Conservation (phyloP, 352 stramenopile species). For the Phytopythium cucurbitacearum region DNA sequence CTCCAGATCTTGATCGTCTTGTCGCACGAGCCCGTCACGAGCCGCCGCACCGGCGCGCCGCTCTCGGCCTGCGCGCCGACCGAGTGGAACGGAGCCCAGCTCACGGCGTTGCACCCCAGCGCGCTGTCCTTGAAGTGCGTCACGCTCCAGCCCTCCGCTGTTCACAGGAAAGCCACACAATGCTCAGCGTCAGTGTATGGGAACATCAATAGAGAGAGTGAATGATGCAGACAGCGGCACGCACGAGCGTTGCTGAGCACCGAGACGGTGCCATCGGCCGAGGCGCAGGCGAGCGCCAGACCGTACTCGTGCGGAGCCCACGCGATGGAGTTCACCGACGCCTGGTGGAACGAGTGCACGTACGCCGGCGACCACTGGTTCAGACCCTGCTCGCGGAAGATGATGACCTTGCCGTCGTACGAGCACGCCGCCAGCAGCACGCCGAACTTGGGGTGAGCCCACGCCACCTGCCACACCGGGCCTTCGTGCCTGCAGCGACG, state of each 20-base stretch:
- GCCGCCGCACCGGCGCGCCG: conserved; percentile 42
- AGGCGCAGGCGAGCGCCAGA: conserved; percentile 91
- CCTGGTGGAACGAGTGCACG: conserved; percentile 84
- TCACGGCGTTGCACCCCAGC: conserved; percentile 96
- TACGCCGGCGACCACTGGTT: conserved; percentile 95
- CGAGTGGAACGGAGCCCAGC: conserved; percentile 92
- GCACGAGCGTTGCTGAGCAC: conserved; percentile 79
- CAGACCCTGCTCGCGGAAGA: conserved; percentile 93
- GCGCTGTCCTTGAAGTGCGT: conserved; percentile 93
- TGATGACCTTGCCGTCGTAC: conserved; percentile 97
- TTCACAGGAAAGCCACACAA: conserved; percentile 1
- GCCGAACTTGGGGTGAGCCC: conserved; percentile 98
- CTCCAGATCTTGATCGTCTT: conserved; percentile 97
- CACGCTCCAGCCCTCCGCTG: conserved; percentile 87
- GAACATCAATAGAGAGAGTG: not conserved
- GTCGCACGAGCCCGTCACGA: conserved; percentile 97
- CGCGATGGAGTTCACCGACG: conserved; percentile 93
- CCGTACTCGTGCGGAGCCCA: conserved; percentile 98
- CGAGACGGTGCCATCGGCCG: conserved; percentile 93
- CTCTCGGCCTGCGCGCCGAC: conserved; percentile 40
- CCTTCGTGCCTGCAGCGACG: conserved; percentile 85
- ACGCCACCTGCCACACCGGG: conserved; percentile 98
- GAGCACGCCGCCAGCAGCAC: conserved; percentile 95
- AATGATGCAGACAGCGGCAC: conserved; percentile 6
- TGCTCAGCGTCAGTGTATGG: not conserved